Conservation (phyloP, 2,329 filamentous ascomycete species). For the Capronia americana region DNA sequence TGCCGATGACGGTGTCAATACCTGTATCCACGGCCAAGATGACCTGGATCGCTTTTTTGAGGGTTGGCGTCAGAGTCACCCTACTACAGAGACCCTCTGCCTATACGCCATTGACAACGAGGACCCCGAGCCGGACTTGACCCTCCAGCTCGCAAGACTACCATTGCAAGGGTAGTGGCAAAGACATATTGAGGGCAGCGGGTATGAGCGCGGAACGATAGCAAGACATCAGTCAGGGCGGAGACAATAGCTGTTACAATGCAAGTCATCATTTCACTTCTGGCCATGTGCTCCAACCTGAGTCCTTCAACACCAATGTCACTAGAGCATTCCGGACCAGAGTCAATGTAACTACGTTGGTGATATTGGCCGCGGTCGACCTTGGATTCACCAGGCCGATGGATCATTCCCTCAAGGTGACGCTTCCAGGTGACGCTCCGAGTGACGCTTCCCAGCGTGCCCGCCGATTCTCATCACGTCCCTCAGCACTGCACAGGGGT, state of each 20-base stretch:
- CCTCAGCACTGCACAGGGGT: background rate
- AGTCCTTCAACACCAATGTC: background rate
- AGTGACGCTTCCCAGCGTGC: background rate
- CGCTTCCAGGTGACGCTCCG: too few relatives aligned
- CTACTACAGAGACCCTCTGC: background rate
- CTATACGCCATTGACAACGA: constrained; percentile 4
- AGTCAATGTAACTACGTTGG: background rate
- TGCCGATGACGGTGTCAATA: background rate
- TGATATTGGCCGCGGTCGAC: background rate
- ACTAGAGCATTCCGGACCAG: background rate
- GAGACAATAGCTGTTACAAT: background rate
- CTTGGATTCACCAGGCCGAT: background rate
- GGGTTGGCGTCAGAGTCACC: background rate
- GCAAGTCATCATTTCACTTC: background rate
- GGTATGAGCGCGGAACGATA: background rate
- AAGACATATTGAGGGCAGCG: background rate
- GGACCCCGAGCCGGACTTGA: background rate
- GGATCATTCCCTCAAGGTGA: background rate
- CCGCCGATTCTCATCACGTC: background rate
- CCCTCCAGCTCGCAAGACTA: background rate
- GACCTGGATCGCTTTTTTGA: background rate
- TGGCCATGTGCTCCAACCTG: background rate
- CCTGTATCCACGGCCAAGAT: background rate
- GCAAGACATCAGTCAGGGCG: background rate
- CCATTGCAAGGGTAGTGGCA: background rate